phyloP scores from a whole-genome alignment of 2,329 filamentous ascomycete genomes.

The Penicillium freii region DNA sequence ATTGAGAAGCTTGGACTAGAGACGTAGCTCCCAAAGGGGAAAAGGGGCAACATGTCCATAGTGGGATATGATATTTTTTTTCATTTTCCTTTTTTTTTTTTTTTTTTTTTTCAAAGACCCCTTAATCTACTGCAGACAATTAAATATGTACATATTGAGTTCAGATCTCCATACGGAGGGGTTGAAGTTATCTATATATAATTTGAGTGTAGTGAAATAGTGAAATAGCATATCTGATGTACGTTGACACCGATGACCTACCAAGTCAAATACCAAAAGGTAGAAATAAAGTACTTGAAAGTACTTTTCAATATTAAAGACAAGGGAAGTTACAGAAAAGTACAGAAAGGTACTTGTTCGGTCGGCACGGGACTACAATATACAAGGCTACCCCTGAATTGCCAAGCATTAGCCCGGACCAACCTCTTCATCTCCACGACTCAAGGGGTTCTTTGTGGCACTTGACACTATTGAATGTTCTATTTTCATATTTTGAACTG shows the following conservation, averaged over 20 bases:
- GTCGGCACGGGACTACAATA: background rate
- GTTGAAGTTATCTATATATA: background rate
- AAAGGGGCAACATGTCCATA: slow-evolving; percentile 9
- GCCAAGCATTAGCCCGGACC: slow-evolving; percentile 9
- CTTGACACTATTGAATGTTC: slow-evolving; percentile 18
- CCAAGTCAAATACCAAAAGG: background rate
- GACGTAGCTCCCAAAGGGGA: background rate
- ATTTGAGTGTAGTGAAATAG: background rate
- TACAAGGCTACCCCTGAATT: slow-evolving; percentile 13
- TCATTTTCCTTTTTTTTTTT: no score
- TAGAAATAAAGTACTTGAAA: background rate
- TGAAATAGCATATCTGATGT: background rate
- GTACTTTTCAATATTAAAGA: background rate
- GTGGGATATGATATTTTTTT: background rate
- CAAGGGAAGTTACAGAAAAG: background rate
- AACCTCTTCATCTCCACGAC: slow-evolving; percentile 17
- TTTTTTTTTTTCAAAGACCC: background rate
- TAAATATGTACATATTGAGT: background rate
- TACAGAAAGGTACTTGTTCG: background rate
- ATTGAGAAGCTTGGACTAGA: slow-evolving; percentile 5
- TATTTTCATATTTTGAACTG: slow-evolving; percentile 5
- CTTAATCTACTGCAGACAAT: slow-evolving; percentile 6
- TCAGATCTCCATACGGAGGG: background rate
- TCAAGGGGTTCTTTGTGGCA: slow-evolving; percentile 16
- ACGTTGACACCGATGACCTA: background rate